Evolutionary conservation across 2,329 filamentous ascomycete genomes (phyloP).

Genomic region (Diaporthe nobilis): DNA sequence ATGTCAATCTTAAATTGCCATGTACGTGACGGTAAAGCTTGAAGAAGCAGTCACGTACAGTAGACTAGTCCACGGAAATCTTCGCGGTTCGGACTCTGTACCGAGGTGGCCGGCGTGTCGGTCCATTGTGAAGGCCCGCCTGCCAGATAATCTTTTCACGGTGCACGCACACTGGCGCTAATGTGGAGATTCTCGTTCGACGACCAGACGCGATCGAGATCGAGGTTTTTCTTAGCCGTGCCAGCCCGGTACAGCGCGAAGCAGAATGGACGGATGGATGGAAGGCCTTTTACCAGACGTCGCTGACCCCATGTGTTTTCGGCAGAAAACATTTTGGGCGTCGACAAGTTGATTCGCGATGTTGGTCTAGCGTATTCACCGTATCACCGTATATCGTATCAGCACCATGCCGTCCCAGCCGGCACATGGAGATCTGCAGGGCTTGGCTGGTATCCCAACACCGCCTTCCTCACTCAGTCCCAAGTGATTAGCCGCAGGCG

Average conservation of each 20-base stretch:
- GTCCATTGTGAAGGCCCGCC: conserved; percentile 11
- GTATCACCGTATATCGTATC: conserved; percentile 7
- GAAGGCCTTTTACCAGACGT: neutral
- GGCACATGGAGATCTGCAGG: conserved; percentile 21
- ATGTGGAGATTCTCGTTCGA: neutral
- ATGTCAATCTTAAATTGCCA: neutral
- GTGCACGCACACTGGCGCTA: conserved; percentile 15
- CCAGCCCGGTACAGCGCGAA: neutral
- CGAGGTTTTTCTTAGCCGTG: neutral
- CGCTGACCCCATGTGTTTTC: too few species aligned
- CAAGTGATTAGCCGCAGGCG: conserved; percentile 9
- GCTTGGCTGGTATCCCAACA: conserved; percentile 2
- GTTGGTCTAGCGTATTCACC: conserved; percentile 1
- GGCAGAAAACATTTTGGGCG: neutral
- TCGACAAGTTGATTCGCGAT: neutral
- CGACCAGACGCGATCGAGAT: conserved; percentile 12
- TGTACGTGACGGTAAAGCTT: neutral
- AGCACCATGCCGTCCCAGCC: conserved; percentile 9
- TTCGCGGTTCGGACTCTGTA: conserved; percentile 31
- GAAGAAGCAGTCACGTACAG: neutral
- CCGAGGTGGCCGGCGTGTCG: conserved; percentile 30
- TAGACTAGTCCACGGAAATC: neutral
- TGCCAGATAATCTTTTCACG: conserved; percentile 23
- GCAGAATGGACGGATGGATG: neutral
- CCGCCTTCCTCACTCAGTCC: neutral